Percentiles rank a stretch among this genome's conserved stretches.
phyloP scores from a whole-genome alignment of 352 stramenopile species.

The Phytophthora capsici region DNA sequence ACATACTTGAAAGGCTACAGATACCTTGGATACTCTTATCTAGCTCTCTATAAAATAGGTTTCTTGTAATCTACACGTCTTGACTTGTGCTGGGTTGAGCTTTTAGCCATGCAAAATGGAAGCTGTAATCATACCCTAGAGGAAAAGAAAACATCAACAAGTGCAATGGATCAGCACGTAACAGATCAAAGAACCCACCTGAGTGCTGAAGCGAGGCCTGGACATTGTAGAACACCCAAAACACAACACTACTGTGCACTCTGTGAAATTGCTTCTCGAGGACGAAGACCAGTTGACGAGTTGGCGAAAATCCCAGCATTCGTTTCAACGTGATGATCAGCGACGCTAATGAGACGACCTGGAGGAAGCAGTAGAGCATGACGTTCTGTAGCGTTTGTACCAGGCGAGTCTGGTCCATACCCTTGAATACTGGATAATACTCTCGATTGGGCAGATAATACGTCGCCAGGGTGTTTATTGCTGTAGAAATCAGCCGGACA shows the following conservation, averaged over 20 bases:
- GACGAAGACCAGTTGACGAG: conserved; percentile 48
- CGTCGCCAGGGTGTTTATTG: conserved; percentile 32
- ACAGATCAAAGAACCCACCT: background rate
- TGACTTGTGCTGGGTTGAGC: background rate
- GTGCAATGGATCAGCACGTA: no score
- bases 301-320: conserved; percentile 35
- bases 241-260: conserved; percentile 37
- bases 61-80: no score
- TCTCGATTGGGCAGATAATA: conserved; percentile 43
- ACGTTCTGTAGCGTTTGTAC: conserved; percentile 36
- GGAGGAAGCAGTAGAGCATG: conserved; percentile 42
- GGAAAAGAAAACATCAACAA: background rate
- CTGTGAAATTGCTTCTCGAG: conserved; percentile 35
- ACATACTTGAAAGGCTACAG: no score
- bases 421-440: conserved; percentile 38
- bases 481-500: conserved; percentile 1
- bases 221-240: conserved; percentile 46
- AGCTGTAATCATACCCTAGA: conserved; percentile 22
- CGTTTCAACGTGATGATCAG: conserved; percentile 28
- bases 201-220: conserved; percentile 11
- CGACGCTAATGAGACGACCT: conserved; percentile 44
- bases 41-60: no score
- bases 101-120: conserved; percentile 7
- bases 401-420: conserved; percentile 22
- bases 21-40: no score